A percentile compares a stretch with the other conserved stretches of the same genome.
Conservation (phyloP, 345 rosid species). For the Carallia brachiata region DNA sequence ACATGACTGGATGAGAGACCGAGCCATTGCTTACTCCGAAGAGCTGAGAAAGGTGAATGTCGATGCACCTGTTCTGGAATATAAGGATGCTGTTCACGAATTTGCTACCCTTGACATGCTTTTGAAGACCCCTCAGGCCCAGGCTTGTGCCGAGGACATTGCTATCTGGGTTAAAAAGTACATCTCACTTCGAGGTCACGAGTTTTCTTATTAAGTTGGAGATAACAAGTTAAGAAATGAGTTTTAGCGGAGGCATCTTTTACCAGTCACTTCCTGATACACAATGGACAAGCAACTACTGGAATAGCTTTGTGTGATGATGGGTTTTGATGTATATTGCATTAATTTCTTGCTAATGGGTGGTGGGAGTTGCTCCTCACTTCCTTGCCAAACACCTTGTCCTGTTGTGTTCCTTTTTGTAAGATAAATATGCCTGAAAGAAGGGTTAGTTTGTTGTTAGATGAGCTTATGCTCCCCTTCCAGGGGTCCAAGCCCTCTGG, state of each 20-base stretch:
- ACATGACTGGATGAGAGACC: conserved; percentile 94
- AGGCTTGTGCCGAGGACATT: conserved; percentile 90
- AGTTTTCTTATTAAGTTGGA: conserved; percentile 65
- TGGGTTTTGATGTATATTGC: not conserved
- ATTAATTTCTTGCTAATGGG: conserved; percentile 3
- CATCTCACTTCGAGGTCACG: conserved; percentile 77
- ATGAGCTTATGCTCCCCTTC: not conserved
- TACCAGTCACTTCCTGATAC: not conserved
- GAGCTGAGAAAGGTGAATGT: conserved; percentile 85
- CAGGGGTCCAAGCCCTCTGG: too few species aligned
- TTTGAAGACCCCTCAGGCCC: conserved; percentile 81
- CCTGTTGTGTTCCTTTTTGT: conserved; percentile 6
- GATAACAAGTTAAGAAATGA: not conserved
- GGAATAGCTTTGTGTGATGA: not conserved
- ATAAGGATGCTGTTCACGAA: conserved; percentile 91
- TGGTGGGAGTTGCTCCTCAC: not conserved
- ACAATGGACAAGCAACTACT: not conserved
- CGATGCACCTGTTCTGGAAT: conserved; percentile 87
- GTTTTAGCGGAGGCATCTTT: not conserved
- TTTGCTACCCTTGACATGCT: conserved; percentile 94
- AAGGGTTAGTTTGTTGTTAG: conserved; percentile 9
- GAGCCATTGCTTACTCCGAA: conserved; percentile 91
- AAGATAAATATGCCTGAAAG: conserved; percentile 10
- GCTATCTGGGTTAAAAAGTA: conserved; percentile 94
- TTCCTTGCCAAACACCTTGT: conserved; percentile 2